A percentile compares a stretch with the other conserved stretches of the same genome.
phyloP scores from a whole-genome alignment of 202 grass and related monocot genomes.

The Bolboschoenoplectus hybrid region DNA sequence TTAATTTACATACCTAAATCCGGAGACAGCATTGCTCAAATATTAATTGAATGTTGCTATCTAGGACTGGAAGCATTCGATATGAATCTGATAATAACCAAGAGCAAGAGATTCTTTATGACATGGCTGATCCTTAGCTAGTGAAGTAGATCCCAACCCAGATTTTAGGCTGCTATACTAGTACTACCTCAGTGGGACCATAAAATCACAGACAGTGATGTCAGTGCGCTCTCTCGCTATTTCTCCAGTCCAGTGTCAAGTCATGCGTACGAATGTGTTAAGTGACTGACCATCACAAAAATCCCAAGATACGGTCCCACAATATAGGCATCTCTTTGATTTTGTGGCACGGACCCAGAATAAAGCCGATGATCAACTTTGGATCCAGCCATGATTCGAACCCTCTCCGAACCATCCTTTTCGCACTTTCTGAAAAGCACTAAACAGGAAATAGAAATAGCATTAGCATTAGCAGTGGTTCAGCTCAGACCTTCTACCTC shows the following conservation, averaged over 20 bases:
- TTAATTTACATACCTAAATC: not conserved
- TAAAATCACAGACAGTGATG: conserved; percentile 2
- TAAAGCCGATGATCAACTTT: not conserved
- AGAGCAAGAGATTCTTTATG: not conserved
- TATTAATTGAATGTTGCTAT: not conserved
- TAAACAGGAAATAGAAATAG: conserved; percentile 23
- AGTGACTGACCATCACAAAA: conserved; percentile 15
- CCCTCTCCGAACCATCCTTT: conserved; percentile 42
- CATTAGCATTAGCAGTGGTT: conserved; percentile 29
- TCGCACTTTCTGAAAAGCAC: conserved; percentile 37
- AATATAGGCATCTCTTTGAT: conserved; percentile 10
- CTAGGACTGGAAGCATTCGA: not conserved
- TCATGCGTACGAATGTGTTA: conserved; percentile 24
- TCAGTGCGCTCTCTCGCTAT: conserved; percentile 14
- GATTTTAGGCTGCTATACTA: not conserved
- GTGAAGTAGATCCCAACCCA: not conserved
- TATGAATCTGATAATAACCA: not conserved
- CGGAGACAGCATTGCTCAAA: not conserved
- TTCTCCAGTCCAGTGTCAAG: conserved; percentile 9
- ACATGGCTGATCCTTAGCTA: not conserved
- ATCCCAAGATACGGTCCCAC: conserved; percentile 1
- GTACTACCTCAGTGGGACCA: conserved; percentile 12
- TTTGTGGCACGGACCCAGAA: not conserved
- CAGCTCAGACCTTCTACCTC: conserved; percentile 26
- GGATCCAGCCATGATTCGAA: conserved; percentile 26